These are phyloP conservation scores for Thuja plicata DNA, from an alignment of 83 land plant genomes.

Conservation along the genomic window DNA sequence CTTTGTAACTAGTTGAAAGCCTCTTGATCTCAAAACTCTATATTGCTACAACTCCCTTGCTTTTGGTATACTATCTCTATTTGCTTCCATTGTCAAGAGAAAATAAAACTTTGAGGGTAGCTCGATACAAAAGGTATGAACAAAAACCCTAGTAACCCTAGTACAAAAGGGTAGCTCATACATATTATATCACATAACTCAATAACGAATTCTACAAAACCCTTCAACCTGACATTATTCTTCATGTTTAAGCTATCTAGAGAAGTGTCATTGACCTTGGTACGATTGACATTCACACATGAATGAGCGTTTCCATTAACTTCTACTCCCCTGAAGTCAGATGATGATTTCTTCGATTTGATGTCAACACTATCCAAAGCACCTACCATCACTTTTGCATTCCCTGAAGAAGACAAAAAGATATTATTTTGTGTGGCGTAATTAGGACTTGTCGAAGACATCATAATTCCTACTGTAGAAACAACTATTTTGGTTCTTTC, in stretches of 20 bases:
- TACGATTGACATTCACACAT: slow-evolving; percentile 50
- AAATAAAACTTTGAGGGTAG: too few species aligned
- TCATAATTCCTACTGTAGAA: background rate
- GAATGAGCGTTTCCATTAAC: slow-evolving; percentile 61
- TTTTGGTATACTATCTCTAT: too few species aligned
- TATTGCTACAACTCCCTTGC: too few species aligned
- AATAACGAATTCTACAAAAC: slow-evolving; percentile 9
- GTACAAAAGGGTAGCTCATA: too few species aligned
- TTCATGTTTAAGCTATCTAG: too few species aligned
- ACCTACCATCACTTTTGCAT: background rate
- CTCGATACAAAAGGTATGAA: too few species aligned
- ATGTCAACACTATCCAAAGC: background rate
- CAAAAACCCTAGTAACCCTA: too few species aligned
- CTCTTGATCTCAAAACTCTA: too few species aligned
- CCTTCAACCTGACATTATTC: too few species aligned
- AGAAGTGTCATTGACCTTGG: slow-evolving; percentile 30
- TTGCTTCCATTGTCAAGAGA: too few species aligned
- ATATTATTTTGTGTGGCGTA: background rate
- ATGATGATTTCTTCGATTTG: background rate
- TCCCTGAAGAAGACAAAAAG: background rate
- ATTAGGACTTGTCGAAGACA: background rate
- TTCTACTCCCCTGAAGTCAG: slow-evolving; percentile 25
- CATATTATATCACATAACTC: too few species aligned
- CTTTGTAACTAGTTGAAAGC: too few species aligned
- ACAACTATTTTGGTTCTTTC: slow-evolving; percentile 4